These are phyloP conservation scores for Pythium diclinum DNA, from an alignment of 352 stramenopile genomes.

Conservation along the genomic window DNA sequence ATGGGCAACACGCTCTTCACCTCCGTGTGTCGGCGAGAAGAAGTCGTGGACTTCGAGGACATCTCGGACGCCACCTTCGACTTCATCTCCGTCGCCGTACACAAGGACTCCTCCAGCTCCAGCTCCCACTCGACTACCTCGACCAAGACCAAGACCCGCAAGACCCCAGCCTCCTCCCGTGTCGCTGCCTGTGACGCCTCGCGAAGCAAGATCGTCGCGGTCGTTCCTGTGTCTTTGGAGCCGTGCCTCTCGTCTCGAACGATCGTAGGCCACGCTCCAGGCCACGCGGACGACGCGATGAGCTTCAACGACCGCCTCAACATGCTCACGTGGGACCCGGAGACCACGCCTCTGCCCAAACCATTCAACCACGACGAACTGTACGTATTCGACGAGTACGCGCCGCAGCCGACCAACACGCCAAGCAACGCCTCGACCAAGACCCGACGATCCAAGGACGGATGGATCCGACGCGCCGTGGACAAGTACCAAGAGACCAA, in stretches of 20 bases:
- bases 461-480: constrained; percentile 26
- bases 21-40: constrained; percentile 26
- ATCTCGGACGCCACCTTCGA: constrained; percentile 36
- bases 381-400: constrained; percentile 35
- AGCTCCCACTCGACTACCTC: constrained; percentile 7
- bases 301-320: constrained; percentile 43
- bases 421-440: not conserved
- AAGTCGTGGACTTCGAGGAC: constrained; percentile 33
- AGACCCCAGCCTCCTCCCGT: not conserved
- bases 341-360: constrained; percentile 25
- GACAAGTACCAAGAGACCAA: constrained; percentile 28
- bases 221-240: constrained; percentile 29
- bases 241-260: constrained; percentile 18
- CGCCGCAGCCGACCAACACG: constrained; percentile 15
- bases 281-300: constrained; percentile 8
- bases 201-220: constrained; percentile 25
- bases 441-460: constrained; percentile 12
- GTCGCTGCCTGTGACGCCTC: not conserved
- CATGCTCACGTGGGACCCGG: constrained; percentile 36
- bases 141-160: constrained; percentile 8
- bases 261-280: constrained; percentile 14
- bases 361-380: constrained; percentile 27
- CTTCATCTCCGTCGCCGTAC: constrained; percentile 34
- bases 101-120: constrained; percentile 14
- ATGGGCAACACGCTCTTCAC: constrained; percentile 38